These are phyloP conservation scores for Penicillium waksmanii DNA, from an alignment of 495 filamentous ascomycete species.

Conservation along the genomic window DNA sequence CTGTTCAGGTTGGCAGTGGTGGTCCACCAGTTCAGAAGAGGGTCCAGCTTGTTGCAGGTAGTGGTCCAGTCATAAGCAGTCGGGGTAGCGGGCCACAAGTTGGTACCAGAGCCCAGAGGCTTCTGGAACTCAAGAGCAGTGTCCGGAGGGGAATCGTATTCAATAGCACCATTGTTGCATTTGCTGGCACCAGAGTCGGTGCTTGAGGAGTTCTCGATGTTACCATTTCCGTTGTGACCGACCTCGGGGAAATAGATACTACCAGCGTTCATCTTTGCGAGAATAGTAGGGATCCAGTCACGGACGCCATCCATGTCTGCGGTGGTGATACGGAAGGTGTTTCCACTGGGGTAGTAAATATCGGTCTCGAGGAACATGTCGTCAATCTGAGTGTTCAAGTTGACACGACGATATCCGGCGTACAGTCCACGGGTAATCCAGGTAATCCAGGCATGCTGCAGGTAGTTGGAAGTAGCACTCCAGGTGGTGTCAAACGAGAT, in stretches of 20 bases:
- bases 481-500: conserved; percentile 58
- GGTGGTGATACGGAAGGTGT: conserved; percentile 54
- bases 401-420: conserved; percentile 57
- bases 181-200: conserved; percentile 33
- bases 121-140: conserved; percentile 60
- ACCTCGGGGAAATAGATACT: conserved; percentile 60
- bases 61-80: conserved; percentile 51
- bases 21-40: conserved; percentile 54
- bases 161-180: conserved; percentile 42
- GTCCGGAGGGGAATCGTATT: conserved; percentile 42
- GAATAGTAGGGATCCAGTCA: conserved; percentile 53
- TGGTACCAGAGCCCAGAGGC: conserved; percentile 57
- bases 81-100: conserved; percentile 56
- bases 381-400: conserved; percentile 66
- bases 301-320: conserved; percentile 53
- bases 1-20: conserved; percentile 50
- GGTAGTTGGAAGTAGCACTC: conserved; percentile 56
- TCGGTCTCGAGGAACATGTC: conserved; percentile 63
- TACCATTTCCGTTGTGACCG: conserved; percentile 65
- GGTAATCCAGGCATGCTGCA: conserved; percentile 67
- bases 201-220: conserved; percentile 52
- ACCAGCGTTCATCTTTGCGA: conserved; percentile 56
- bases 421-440: conserved; percentile 63
- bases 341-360: conserved; percentile 52
- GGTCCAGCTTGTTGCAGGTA: conserved; percentile 52